Base-by-base conservation (phyloP, 306 rosid genomes). In the Lablab purpureus region DNA sequence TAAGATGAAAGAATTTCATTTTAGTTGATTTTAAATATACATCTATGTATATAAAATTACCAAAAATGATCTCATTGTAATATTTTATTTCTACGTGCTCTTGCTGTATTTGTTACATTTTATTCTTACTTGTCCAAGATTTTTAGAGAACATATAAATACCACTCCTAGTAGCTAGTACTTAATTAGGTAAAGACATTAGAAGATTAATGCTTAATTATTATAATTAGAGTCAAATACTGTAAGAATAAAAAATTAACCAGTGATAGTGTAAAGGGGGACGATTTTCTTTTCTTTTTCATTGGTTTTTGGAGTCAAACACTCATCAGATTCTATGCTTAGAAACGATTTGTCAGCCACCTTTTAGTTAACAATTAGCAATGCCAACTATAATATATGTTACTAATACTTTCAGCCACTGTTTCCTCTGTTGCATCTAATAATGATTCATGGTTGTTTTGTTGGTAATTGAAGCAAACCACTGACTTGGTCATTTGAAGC, bases 401-500 rank as follows among this genome's bases (percentile, higher is more conserved):
- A 9, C 13, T 70, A 74, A 7, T 32, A 70, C 12, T 71, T 62
- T 63, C 22, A 55, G 72, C 30, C 81, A 40, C 45, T 40, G 45
- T 74, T 78, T 74, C 63, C 11, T 69, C 63, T 75, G 45, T 54
- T 75, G 74, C 71, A 71, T 76, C 62, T 71, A n/a, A 55, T 47
- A 19, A 66, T 67, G 74, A 22, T 67, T 37, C 10, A 30, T 56
- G 74, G 28, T 76, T 9, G 2, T 60, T 73, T 36, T 73, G 71
- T 46, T 80, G 80, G 73, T 54, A 81, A 73, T 67, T 81, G 59
- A 81, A 77, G 82, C 70, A 77, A 60, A 74, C 43, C 65, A 54
- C 58, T 40, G 50, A 41, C 67, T 54, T 71, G 28, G 73, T 63
- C 67, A 47, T 63, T 80, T 58, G 81, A 32, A 76, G 81, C 83